These are phyloP conservation scores for Henckelia pumila DNA, from an alignment of 257 asterid genomes.

Conservation along the genomic window DNA sequence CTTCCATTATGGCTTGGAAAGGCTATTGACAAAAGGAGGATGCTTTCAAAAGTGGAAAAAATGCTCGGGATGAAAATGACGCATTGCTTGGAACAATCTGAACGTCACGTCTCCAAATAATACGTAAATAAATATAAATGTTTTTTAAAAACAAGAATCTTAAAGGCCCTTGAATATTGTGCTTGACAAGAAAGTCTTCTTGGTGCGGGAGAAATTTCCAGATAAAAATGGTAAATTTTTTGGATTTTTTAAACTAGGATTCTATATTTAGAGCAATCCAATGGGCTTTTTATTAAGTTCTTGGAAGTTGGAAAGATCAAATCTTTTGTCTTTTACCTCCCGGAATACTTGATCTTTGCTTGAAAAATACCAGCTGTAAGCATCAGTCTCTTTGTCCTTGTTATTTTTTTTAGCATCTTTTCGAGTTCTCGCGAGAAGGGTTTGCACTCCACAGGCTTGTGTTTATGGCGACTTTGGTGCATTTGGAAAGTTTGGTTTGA, in stretches of 20 bases:
- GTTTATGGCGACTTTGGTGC: conserved; percentile 13
- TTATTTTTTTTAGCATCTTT: conserved; percentile 6
- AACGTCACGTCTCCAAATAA: conserved; percentile 52
- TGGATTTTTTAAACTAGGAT: not conserved
- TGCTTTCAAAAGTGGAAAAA: conserved; percentile 57
- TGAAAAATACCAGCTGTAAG: conserved; percentile 27
- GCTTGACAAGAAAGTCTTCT: conserved; percentile 27
- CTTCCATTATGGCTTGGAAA: not conserved
- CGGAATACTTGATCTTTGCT: conserved; percentile 13
- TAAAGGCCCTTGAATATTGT: conserved; percentile 42
- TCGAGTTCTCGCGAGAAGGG: conserved; percentile 33
- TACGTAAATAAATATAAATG: conserved; percentile 24
- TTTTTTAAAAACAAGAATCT: conserved; percentile 18
- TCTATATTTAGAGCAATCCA: conserved; percentile 21
- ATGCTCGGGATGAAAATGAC: conserved; percentile 59
- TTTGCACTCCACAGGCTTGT: conserved; percentile 29
- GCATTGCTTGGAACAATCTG: conserved; percentile 54
- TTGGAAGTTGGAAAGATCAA: conserved; percentile 13
- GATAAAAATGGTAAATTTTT: conserved; percentile 15
- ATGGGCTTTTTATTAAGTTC: conserved; percentile 22
- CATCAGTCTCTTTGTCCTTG: conserved; percentile 22
- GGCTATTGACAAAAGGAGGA: conserved; percentile 23
- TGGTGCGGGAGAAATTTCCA: conserved; percentile 28
- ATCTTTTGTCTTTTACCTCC: conserved; percentile 20
- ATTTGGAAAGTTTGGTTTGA: conserved; percentile 17